Evolutionary conservation across 257 asterid genomes (phyloP).

Genomic region (Solanum piurae): DNA sequence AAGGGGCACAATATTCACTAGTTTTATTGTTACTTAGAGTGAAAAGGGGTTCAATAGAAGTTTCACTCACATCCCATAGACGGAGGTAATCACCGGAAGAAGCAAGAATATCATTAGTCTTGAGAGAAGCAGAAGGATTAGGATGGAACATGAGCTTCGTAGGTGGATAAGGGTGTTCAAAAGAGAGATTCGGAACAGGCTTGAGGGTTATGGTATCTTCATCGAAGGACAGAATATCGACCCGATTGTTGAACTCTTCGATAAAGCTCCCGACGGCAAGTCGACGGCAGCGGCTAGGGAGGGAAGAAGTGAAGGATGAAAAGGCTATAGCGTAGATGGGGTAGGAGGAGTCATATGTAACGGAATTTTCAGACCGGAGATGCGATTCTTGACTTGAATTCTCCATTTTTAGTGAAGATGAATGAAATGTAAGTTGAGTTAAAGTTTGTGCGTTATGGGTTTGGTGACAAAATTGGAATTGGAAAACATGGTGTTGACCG

Average conservation of each 20-base stretch:
- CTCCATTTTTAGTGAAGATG: slow-evolving; percentile 17
- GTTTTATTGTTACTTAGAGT: slow-evolving; percentile 56
- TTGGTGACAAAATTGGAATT: neutral
- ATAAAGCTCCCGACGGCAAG: slow-evolving; percentile 71
- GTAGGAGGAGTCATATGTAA: slow-evolving; percentile 40
- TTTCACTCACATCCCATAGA: slow-evolving; percentile 55
- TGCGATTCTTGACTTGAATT: slow-evolving; percentile 36
- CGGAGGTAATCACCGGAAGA: slow-evolving; percentile 93
- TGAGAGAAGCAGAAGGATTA: slow-evolving; percentile 23
- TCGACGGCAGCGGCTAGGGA: slow-evolving; percentile 24
- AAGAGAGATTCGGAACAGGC: slow-evolving; percentile 46
- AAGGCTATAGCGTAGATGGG: slow-evolving; percentile 76
- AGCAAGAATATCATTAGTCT: slow-evolving; percentile 49
- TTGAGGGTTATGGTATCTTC: slow-evolving; percentile 42
- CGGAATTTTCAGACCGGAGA: slow-evolving; percentile 33
- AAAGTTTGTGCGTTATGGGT: neutral
- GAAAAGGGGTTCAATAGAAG: slow-evolving; percentile 32
- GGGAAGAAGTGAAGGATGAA: slow-evolving; percentile 22
- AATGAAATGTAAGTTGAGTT: neutral
- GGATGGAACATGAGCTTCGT: slow-evolving; percentile 81
- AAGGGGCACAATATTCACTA: slow-evolving; percentile 74
- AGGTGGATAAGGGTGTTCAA: slow-evolving; percentile 86
- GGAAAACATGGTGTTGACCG: neutral
- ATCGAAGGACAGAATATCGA: slow-evolving; percentile 65
- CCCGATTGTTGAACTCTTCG: slow-evolving; percentile 65